These are phyloP conservation scores for Dactylellina leptospora DNA, from an alignment of 2,329 filamentous ascomycete species.

Conservation along the genomic window DNA sequence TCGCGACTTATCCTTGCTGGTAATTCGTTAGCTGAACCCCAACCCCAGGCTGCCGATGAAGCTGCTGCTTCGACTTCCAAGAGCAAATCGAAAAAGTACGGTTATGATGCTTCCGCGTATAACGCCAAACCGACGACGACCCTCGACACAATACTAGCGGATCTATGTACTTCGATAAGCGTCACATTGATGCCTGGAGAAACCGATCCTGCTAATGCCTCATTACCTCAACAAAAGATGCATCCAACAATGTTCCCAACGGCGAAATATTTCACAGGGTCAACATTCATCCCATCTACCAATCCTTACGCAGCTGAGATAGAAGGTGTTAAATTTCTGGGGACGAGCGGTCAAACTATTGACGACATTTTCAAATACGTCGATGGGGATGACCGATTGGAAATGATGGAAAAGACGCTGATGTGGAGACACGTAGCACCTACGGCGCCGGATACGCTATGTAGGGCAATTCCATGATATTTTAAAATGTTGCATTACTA, in stretches of 20 bases:
- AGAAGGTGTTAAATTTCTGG: conserved; percentile 87
- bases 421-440: conserved; percentile 91
- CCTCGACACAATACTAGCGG: conserved; percentile 82
- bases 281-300: conserved; percentile 79
- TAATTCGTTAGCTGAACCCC: conserved; percentile 72
- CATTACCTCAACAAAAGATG: conserved; percentile 90
- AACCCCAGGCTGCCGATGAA: conserved; percentile 28
- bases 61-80: conserved; percentile 58
- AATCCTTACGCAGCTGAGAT: conserved; percentile 93
- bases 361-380: conserved; percentile 95
- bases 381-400: conserved; percentile 76
- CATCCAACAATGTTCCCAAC: conserved; percentile 90
- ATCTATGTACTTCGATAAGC: conserved; percentile 83
- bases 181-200: conserved; percentile 87
- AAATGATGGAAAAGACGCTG: conserved; percentile 94
- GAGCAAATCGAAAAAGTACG: conserved; percentile 77
- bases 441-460: conserved; percentile 93
- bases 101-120: conserved; percentile 88
- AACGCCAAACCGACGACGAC: conserved; percentile 84
- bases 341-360: conserved; percentile 89
- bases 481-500: background rate
- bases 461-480: conserved; percentile 66
- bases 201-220: conserved; percentile 85
- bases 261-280: conserved; percentile 72
- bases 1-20: conserved; percentile 89